Evolutionary conservation across 108 stramenopile species (phyloP).

Genomic region (Stephanodiscus triporus): DNA sequence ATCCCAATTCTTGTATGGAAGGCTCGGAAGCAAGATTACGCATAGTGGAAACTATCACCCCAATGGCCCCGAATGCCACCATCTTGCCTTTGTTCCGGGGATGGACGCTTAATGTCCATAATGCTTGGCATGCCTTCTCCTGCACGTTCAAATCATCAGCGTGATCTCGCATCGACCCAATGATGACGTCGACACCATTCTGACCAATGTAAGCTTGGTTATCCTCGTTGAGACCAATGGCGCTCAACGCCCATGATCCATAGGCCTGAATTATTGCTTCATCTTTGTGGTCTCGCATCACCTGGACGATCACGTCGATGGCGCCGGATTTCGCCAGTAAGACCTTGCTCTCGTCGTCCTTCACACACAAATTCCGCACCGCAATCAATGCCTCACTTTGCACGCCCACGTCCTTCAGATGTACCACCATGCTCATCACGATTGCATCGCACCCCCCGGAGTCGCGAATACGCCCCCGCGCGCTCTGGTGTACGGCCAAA

Average conservation of each 20-base stretch:
- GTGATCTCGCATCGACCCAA: slow-evolving; percentile 77
- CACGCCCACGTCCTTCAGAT: slow-evolving; percentile 57
- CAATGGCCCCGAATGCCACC: slow-evolving; percentile 60
- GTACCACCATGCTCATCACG: slow-evolving; percentile 75
- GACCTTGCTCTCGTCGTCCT: slow-evolving; percentile 68
- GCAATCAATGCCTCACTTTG: slow-evolving; percentile 62
- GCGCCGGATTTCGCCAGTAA: slow-evolving; percentile 64
- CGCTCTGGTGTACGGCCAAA: slow-evolving; percentile 57
- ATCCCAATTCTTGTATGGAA: slow-evolving; percentile 75
- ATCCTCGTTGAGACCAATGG: slow-evolving; percentile 55
- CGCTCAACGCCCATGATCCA: slow-evolving; percentile 70
- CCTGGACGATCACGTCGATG: slow-evolving; percentile 68
- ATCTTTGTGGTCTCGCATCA: slow-evolving; percentile 73
- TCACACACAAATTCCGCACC: slow-evolving; percentile 64
- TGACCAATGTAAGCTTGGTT: slow-evolving; percentile 70
- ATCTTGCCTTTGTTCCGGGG: slow-evolving; percentile 23
- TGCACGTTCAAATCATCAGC: slow-evolving; percentile 55
- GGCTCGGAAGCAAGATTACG: slow-evolving; percentile 58
- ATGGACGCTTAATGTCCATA: slow-evolving; percentile 59
- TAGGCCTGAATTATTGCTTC: slow-evolving; percentile 58
- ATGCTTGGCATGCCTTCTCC: slow-evolving; percentile 65
- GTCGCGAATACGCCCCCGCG: slow-evolving; percentile 50
- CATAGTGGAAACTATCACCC: slow-evolving; percentile 69
- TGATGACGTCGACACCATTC: slow-evolving; percentile 62
- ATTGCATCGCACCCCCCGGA: slow-evolving; percentile 65